These are phyloP conservation scores for Musa acuminata DNA, from an alignment of 176 grass and related monocot genomes.

Conservation along the genomic window DNA sequence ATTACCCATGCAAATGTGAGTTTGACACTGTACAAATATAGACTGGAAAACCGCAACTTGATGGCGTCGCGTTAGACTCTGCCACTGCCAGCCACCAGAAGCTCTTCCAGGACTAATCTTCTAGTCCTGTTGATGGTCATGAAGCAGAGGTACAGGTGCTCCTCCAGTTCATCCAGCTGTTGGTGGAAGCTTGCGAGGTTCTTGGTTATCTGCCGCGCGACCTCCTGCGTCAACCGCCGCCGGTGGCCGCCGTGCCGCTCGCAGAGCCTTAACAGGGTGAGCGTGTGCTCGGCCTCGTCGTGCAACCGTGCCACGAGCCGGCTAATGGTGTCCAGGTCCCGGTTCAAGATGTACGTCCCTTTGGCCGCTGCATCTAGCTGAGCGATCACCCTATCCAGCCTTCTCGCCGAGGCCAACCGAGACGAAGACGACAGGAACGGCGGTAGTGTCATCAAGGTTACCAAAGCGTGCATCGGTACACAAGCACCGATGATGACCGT, in stretches of 20 bases:
- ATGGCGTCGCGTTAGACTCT: neutral
- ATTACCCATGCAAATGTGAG: neutral
- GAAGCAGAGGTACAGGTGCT: conserved; percentile 93
- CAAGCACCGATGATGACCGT: conserved; percentile 47
- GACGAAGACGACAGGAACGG: conserved; percentile 11
- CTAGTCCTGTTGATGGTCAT: conserved; percentile 93
- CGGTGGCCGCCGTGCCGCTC: conserved; percentile 29
- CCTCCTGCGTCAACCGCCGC: conserved; percentile 63
- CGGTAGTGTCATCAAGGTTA: conserved; percentile 29
- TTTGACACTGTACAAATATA: neutral
- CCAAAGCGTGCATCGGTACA: conserved; percentile 53
- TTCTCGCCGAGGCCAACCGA: conserved; percentile 29
- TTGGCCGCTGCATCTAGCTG: conserved; percentile 83
- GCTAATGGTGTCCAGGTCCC: conserved; percentile 89
- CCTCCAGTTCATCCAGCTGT: conserved; percentile 90
- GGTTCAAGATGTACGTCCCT: conserved; percentile 75
- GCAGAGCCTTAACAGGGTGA: conserved; percentile 63
- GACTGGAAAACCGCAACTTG: neutral
- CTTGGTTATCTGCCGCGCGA: conserved; percentile 69
- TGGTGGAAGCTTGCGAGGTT: conserved; percentile 66
- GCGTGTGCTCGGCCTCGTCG: conserved; percentile 78
- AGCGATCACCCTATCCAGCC: conserved; percentile 23
- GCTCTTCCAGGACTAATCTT: conserved; percentile 62
- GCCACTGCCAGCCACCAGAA: conserved; percentile 21
- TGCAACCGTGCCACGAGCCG: conserved; percentile 60